Conservation (phyloP, 108 stramenopile genomes). For the Parietichytrium sp. region DNA sequence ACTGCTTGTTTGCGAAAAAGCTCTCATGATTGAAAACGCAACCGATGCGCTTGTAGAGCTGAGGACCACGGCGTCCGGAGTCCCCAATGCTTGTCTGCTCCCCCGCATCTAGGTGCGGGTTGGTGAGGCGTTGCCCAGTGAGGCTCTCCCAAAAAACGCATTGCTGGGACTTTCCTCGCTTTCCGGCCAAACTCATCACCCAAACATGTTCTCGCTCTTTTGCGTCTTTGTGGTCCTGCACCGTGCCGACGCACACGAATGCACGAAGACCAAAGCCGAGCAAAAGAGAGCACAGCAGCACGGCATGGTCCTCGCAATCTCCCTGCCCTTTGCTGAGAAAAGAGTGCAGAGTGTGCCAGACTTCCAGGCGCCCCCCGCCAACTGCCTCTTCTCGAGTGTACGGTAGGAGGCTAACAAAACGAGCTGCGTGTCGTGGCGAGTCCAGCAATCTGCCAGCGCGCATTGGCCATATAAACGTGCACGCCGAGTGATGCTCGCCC, state of each 20-base stretch:
- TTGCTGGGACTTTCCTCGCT: not conserved
- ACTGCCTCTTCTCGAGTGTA: constrained; percentile 14
- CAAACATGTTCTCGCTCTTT: constrained; percentile 1
- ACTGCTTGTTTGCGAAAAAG: constrained; percentile 57
- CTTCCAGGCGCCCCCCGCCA: constrained; percentile 21
- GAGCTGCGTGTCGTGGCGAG: constrained; percentile 46
- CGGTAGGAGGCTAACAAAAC: constrained; percentile 47
- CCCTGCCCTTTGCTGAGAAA: constrained; percentile 47
- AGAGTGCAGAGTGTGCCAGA: constrained; percentile 55
- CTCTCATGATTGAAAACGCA: constrained; percentile 55
- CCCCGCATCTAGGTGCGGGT: constrained; percentile 3
- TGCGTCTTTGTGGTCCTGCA: constrained; percentile 22
- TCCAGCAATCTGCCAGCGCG: constrained; percentile 35
- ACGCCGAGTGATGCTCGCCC: constrained; percentile 51
- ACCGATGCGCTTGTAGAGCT: constrained; percentile 43
- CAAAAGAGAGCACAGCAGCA: constrained; percentile 56
- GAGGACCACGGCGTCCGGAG: no score
- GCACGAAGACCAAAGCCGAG: constrained; percentile 60
- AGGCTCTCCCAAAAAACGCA: constrained; percentile 17
- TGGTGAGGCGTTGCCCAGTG: constrained; percentile 32
- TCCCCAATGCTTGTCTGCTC: not conserved
- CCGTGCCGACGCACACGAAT: constrained; percentile 54
- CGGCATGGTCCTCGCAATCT: constrained; percentile 57
- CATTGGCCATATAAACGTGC: constrained; percentile 50
- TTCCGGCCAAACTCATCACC: constrained; percentile 10